These are phyloP conservation scores for Leishmania martiniquensis DNA, from an alignment of 208 protist genomes.

Conservation along the genomic window DNA sequence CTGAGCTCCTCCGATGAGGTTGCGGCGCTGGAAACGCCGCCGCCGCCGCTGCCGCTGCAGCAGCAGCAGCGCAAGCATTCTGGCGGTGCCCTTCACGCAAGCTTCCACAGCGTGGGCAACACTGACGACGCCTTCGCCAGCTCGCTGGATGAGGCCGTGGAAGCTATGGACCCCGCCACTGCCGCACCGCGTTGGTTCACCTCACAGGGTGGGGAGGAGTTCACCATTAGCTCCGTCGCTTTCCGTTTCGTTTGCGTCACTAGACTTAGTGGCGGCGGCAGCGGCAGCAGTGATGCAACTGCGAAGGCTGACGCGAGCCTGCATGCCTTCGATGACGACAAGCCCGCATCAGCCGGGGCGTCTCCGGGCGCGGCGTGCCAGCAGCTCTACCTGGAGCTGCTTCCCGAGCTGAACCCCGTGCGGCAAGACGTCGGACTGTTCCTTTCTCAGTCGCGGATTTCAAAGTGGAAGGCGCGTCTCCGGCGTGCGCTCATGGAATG, in stretches of 20 bases:
- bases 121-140: too few species aligned
- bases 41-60: too few species aligned
- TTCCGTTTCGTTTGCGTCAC: slow-evolving; percentile 26
- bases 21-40: not conserved
- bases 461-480: slow-evolving; percentile 38
- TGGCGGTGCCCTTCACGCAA: not conserved
- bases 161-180: not conserved
- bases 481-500: slow-evolving; percentile 44
- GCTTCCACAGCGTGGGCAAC: not conserved
- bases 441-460: slow-evolving; percentile 43
- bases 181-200: slow-evolving; percentile 7
- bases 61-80: not conserved
- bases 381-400: slow-evolving; percentile 37
- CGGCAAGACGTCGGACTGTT: slow-evolving; percentile 31
- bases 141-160: not conserved
- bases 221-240: slow-evolving; percentile 12
- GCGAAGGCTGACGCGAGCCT: not conserved
- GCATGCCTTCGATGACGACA: not conserved
- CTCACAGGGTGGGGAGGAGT: slow-evolving; percentile 24
- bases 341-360: not conserved
- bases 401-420: slow-evolving; percentile 37
- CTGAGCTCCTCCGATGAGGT: slow-evolving; percentile 10
- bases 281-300: not conserved
- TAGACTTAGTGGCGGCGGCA: slow-evolving; percentile 4
- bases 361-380: slow-evolving; percentile 6